Evolutionary conservation across 306 rosid species (phyloP).

Genomic region (Dalbergia cultrata): DNA sequence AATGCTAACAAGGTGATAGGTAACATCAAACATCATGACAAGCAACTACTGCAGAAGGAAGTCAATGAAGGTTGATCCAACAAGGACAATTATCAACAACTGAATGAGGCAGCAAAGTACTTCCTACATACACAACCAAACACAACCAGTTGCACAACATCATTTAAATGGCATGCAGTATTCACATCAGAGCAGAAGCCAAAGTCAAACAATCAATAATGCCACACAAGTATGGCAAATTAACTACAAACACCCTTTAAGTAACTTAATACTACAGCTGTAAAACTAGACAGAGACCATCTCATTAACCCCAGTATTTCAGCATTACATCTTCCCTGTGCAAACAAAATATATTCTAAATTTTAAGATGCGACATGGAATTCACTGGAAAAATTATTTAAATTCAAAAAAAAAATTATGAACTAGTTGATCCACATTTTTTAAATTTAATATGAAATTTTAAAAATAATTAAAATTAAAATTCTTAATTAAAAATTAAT

Average conservation of each 20-base stretch:
- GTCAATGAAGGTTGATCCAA: neutral
- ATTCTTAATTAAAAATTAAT: no score
- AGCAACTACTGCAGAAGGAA: conserved; percentile 14
- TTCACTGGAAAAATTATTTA: neutral
- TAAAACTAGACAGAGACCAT: conserved; percentile 8
- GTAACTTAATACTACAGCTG: neutral
- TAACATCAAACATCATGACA: neutral
- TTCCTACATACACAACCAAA: neutral
- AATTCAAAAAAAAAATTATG: neutral
- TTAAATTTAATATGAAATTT: no score
- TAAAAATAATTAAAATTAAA: no score
- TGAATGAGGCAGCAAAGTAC: neutral
- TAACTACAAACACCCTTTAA: neutral
- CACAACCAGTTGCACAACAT: neutral
- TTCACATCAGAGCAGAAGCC: neutral
- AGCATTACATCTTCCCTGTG: neutral
- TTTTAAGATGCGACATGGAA: neutral
- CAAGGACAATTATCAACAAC: neutral
- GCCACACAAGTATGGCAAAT: neutral
- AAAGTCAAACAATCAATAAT: neutral
- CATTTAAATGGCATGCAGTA: neutral
- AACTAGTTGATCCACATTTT: no score
- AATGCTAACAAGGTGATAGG: neutral
- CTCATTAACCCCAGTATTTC: neutral
- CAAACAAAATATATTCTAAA: conserved; percentile 1